Conservation (phyloP, 768 basidiomycete genomes). For the Amanita inopinata region DNA sequence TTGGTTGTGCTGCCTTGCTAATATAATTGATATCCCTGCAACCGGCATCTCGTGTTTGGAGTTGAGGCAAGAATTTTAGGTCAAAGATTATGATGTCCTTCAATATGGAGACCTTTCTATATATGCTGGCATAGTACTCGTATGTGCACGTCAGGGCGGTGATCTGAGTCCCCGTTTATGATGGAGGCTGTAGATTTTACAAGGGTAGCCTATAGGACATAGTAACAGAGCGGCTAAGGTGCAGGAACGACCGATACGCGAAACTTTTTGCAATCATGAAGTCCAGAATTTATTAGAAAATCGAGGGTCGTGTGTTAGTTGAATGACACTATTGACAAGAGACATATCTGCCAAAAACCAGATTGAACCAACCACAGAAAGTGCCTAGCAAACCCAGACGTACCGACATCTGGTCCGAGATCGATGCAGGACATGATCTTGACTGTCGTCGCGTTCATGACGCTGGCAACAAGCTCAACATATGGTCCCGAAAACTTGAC, state of each 20-base stretch:
- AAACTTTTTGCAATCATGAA: too few relatives aligned
- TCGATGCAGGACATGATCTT: constrained; percentile 5
- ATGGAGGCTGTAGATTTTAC: too few relatives aligned
- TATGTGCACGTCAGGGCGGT: too few relatives aligned
- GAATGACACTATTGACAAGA: background rate
- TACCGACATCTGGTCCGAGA: constrained; percentile 3
- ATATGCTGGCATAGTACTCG: too few relatives aligned
- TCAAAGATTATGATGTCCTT: too few relatives aligned
- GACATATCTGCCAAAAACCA: constrained; percentile 1
- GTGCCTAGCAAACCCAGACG: background rate
- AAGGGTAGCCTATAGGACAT: background rate
- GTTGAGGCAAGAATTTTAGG: too few relatives aligned
- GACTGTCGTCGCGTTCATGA: constrained; percentile 6
- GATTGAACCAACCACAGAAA: background rate
- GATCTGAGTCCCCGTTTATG: too few relatives aligned
- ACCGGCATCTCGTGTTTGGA: too few relatives aligned
- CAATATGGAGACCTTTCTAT: too few relatives aligned
- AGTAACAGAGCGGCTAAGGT: background rate
- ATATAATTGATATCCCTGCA: background rate
- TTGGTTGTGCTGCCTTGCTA: background rate
- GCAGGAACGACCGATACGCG: background rate
- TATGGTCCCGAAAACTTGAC: constrained; percentile 4
- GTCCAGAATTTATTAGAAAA: constrained; percentile 1
- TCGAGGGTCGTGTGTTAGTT: constrained; percentile 5
- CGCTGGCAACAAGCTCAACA: constrained; percentile 7